Percentiles rank a stretch among this genome's conserved stretches.
Evolutionary conservation across 371 early-diverging fungal genomes (phyloP).

Genomic region (Entomophthora muscae): DNA sequence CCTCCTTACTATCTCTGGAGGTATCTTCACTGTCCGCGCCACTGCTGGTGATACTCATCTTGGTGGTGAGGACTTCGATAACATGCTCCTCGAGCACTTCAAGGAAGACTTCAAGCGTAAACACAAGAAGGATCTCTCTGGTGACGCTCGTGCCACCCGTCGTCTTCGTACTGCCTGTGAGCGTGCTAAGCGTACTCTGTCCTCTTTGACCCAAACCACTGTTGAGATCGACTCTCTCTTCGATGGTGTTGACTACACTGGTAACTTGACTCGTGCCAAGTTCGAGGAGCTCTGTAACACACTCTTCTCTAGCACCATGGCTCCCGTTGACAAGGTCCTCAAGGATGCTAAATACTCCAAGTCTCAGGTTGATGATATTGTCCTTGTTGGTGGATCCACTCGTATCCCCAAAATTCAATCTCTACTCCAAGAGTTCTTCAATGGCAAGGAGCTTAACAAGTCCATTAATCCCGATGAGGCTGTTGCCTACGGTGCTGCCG

Average conservation of each 20-base stretch:
- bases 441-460: conserved; percentile 66
- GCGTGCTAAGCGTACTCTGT: conserved; percentile 85
- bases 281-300: conserved; percentile 64
- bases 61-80: conserved; percentile 89
- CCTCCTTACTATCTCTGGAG: conserved; percentile 71
- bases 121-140: conserved; percentile 45
- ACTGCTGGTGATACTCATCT: conserved; percentile 83
- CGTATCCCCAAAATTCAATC: conserved; percentile 98
- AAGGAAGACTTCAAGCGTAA: conserved; percentile 52
- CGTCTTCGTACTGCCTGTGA: conserved; percentile 72
- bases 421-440: conserved; percentile 72
- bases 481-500: conserved; percentile 92
- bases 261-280: conserved; percentile 59
- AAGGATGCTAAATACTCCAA: conserved; percentile 44
- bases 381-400: conserved; percentile 98
- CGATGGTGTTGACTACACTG: conserved; percentile 49
- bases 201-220: conserved; percentile 69
- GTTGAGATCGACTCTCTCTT: conserved; percentile 67
- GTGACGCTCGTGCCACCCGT: conserved; percentile 51
- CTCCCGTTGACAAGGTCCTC: conserved; percentile 52
- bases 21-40: conserved; percentile 82
- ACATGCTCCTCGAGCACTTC: conserved; percentile 51
- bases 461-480: conserved; percentile 92
- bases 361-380: conserved; percentile 50
- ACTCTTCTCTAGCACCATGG: conserved; percentile 52